These are phyloP conservation scores for Ganoderma resinaceum DNA, from an alignment of 1,284 basidiomycete genomes.

Conservation along the genomic window DNA sequence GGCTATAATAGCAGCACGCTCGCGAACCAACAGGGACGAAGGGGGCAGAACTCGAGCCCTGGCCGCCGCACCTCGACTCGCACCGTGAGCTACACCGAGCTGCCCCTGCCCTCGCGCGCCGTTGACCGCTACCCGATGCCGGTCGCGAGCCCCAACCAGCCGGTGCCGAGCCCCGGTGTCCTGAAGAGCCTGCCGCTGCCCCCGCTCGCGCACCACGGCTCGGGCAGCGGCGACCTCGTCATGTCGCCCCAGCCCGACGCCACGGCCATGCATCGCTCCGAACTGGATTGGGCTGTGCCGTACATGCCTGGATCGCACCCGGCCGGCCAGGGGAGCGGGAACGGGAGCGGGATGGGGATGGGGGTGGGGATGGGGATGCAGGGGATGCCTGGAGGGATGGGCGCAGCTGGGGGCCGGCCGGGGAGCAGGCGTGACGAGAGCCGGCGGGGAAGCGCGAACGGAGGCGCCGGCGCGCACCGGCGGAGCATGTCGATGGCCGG, in stretches of 20 bases:
- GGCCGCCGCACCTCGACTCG: slow-evolving; percentile 12
- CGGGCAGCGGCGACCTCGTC: neutral
- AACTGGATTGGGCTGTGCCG: slow-evolving; percentile 25
- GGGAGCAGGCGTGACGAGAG: neutral
- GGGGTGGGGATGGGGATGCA: slow-evolving; percentile 3
- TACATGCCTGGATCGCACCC: neutral
- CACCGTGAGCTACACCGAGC: slow-evolving; percentile 17
- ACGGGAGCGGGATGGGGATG: neutral
- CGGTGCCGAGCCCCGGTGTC: neutral
- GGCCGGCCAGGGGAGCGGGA: neutral
- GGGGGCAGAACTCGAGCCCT: slow-evolving; percentile 1
- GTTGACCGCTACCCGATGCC: slow-evolving; percentile 16
- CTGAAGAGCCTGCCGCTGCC: slow-evolving; percentile 6
- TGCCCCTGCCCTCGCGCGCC: slow-evolving; percentile 7
- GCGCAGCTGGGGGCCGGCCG: neutral
- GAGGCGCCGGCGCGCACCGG: slow-evolving; percentile 2
- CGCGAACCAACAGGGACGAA: neutral
- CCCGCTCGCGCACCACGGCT: neutral
- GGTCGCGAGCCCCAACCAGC: neutral
- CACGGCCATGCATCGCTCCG: slow-evolving; percentile 11
- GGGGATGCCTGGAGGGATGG: neutral
- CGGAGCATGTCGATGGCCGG: slow-evolving; percentile 9
- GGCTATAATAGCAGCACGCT: neutral
- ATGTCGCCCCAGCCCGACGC: neutral
- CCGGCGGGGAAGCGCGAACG: neutral